A percentile compares a stretch with the other conserved stretches of the same genome.
Conservation (phyloP, 441 rosid genomes). For the Lepidium campestre region DNA sequence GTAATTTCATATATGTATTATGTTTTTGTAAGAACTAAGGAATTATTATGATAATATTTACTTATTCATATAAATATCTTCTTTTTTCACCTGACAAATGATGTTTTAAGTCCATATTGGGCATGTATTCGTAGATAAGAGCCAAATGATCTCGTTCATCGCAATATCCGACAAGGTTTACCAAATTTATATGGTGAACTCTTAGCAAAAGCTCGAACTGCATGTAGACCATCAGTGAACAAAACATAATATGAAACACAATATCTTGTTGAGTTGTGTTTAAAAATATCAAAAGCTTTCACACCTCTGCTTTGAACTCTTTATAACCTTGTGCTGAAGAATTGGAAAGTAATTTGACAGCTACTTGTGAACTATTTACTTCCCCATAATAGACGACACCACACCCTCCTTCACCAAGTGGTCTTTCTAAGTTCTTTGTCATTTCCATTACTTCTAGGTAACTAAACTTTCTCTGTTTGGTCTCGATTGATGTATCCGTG, state of each 20-base stretch:
- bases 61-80: no score
- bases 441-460: constrained; percentile 5
- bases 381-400: constrained; percentile 28
- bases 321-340: constrained; percentile 45
- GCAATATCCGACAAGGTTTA: no score
- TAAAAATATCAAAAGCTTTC: no score
- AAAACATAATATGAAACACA: no score
- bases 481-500: not conserved
- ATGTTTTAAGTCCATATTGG: no score
- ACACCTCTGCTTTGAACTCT: constrained; percentile 39
- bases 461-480: not conserved
- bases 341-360: constrained; percentile 43
- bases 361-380: constrained; percentile 27
- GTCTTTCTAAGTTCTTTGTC: constrained; percentile 26
- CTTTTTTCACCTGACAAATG: constrained; percentile 26
- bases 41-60: no score
- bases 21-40: no score
- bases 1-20: no score
- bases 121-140: no score
- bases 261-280: no score
- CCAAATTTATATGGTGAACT: not conserved
- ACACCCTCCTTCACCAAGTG: constrained; percentile 32
- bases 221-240: not conserved
- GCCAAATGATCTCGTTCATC: no score
- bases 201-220: not conserved